Base-by-base conservation (phyloP, 2,329 filamentous ascomycete genomes). In the Plenodomus lindquistii region DNA sequence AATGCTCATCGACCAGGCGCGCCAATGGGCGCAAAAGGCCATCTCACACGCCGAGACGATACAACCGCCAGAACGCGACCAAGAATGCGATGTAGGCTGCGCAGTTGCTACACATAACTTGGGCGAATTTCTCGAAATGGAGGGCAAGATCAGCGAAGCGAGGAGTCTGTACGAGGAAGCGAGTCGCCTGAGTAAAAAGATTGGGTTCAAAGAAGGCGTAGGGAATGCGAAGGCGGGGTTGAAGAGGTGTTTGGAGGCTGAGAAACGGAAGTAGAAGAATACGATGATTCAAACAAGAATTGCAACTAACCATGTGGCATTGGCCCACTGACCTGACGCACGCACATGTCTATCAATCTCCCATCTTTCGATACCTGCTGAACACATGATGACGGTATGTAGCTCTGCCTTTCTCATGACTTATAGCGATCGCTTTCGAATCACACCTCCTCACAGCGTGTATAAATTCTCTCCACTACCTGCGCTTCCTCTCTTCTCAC, bases 61-160 rank as follows among this genome's bases (percentile, higher is more conserved):
- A 36, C 73, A 80, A 46, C 82, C 85, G 3, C 83, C 88, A 0
- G 76, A 84, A 3, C 79, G 89, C 35, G 89, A 85, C 2, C 80
- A 86, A 41, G 90, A 96, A 65, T 97, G 93, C 65, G 91, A 96
- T 68, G 73, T 87, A 46, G 89, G 87, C 1, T 97, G 92, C 65
- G 88, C 87, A 2, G 88, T 87, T 5, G 88, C 92, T 7, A 85
- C 89, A n/a, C 88, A 90, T 71, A 96, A 95, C 67, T 81, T 96
- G 44, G 93, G 86, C 19, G 89, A 95, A 62, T 86, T 97, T 59
- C 87, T 89, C 0, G 85, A 88, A 57, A 86, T 94, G 81, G 74
- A 85, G 50, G 86, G 87, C 1, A 81, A 88, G 60, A 63, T 78
- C 1, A 75, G 76, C 3, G 80, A 88, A 57, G 91, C 93, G 1